Percentiles rank a stretch among this genome's conserved stretches.
These are phyloP conservation scores for Pythium graminicola DNA, from an alignment of 352 stramenopile genomes.

Conservation along the genomic window DNA sequence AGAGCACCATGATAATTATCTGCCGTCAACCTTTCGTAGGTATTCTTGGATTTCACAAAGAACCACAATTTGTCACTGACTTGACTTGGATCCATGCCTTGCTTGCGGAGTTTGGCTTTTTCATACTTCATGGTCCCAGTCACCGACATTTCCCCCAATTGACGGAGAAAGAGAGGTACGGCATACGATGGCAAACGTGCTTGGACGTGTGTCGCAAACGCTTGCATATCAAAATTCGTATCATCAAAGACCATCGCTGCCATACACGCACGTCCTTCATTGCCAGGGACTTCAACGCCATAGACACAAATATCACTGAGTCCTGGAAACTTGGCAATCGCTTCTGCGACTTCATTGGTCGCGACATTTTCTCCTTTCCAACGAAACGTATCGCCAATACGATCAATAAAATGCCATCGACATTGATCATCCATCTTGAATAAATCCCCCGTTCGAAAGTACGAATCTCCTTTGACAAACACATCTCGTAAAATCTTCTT, in stretches of 20 bases:
- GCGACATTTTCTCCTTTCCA: slow-evolving; percentile 93
- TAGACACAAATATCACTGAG: slow-evolving; percentile 79
- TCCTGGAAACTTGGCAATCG: slow-evolving; percentile 66
- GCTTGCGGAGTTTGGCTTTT: slow-evolving; percentile 80
- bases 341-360: slow-evolving; percentile 85
- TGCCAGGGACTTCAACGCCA: slow-evolving; percentile 59
- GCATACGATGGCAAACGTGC: slow-evolving; percentile 55
- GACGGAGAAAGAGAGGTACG: slow-evolving; percentile 79
- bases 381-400: slow-evolving; percentile 90
- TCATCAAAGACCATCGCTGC: slow-evolving; percentile 79
- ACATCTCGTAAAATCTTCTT: slow-evolving; percentile 84
- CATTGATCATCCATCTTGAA: slow-evolving; percentile 67
- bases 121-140: slow-evolving; percentile 90
- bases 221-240: slow-evolving; percentile 38
- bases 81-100: slow-evolving; percentile 65
- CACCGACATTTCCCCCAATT: slow-evolving; percentile 61
- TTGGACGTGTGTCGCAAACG: slow-evolving; percentile 49
- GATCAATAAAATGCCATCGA: slow-evolving; percentile 88
- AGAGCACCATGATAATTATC: slow-evolving; percentile 52
- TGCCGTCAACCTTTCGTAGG: slow-evolving; percentile 49
- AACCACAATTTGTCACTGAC: slow-evolving; percentile 56
- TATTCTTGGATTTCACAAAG: slow-evolving; percentile 39
- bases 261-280: slow-evolving; percentile 78
- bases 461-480: slow-evolving; percentile 79
- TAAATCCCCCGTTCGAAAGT: slow-evolving; percentile 90